phyloP scores from a whole-genome alignment of 306 rosid genomes.

The Gleditsia sinensis region DNA sequence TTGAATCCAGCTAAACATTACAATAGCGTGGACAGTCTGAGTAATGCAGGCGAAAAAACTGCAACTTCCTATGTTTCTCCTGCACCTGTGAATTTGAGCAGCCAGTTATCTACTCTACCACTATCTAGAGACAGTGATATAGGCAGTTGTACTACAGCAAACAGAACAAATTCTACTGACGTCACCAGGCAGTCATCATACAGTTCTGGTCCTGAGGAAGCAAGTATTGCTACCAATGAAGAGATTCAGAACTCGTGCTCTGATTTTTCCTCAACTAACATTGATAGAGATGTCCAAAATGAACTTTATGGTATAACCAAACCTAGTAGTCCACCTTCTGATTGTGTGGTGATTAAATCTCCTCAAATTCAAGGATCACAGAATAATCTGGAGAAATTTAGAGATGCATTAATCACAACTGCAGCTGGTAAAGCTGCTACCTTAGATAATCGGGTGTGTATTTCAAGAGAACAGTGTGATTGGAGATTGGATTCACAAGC shows the following conservation, averaged over 20 bases:
- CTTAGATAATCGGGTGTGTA: constrained; percentile 37
- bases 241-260: constrained; percentile 51
- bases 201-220: constrained; percentile 47
- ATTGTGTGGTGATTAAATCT: constrained; percentile 40
- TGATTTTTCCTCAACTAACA: constrained; percentile 51
- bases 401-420: constrained; percentile 38
- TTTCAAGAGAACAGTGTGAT: constrained; percentile 50
- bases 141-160: constrained; percentile 38
- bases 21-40: constrained; percentile 43
- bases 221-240: constrained; percentile 41
- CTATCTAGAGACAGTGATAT: constrained; percentile 43
- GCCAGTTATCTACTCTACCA: constrained; percentile 46
- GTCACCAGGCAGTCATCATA: constrained; percentile 41
- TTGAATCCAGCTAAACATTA: constrained; percentile 45
- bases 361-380: constrained; percentile 45
- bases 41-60: constrained; percentile 43
- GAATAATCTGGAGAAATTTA: constrained; percentile 41
- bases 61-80: constrained; percentile 43
- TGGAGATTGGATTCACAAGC: constrained; percentile 49
- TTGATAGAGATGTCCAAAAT: constrained; percentile 41
- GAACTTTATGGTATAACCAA: constrained; percentile 43
- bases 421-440: constrained; percentile 37
- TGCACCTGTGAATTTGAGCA: constrained; percentile 42
- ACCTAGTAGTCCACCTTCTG: constrained; percentile 47
- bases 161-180: constrained; percentile 33